These are phyloP conservation scores for Chytriomyces hyalinus DNA, from an alignment of 192 early-diverging fungal species.

Conservation along the genomic window DNA sequence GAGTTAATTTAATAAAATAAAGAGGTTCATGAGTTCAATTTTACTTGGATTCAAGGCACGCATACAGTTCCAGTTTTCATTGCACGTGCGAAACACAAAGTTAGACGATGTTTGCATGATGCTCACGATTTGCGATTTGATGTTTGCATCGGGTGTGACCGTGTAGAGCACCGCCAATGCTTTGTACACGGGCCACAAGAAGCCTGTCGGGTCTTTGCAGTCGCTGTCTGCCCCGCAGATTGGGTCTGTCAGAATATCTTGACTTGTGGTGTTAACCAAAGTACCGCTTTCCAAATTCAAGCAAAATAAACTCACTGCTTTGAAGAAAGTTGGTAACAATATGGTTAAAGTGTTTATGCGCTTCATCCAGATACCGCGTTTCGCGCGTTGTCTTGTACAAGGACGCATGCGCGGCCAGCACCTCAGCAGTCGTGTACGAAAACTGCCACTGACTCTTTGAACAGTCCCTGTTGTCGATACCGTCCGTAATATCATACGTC, in stretches of 20 bases:
- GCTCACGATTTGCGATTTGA: constrained; percentile 1
- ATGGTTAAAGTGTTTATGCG: background rate
- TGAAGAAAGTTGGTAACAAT: background rate
- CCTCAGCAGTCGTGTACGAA: background rate
- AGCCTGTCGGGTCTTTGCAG: background rate
- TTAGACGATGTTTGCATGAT: constrained; percentile 8
- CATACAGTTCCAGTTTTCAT: constrained; percentile 29
- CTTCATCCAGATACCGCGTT: background rate
- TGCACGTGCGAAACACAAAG: constrained; percentile 7
- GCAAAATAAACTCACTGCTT: background rate
- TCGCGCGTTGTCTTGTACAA: background rate
- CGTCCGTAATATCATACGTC: background rate
- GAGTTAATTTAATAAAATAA: background rate
- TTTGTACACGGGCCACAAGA: constrained; percentile 20
- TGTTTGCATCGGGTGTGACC: constrained; percentile 9
- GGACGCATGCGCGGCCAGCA: background rate
- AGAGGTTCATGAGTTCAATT: too few species aligned
- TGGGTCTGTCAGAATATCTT: too few species aligned
- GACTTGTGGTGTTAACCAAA: too few species aligned
- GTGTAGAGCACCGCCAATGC: constrained; percentile 18
- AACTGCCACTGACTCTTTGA: background rate
- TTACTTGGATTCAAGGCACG: constrained; percentile 10
- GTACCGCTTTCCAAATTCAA: too few species aligned
- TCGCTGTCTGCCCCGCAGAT: background rate
- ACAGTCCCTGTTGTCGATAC: background rate